Evolutionary conservation across 345 rosid species (phyloP), one percentile per base, ranked within the genome.

Genomic region (Mangifera indica): DNA sequence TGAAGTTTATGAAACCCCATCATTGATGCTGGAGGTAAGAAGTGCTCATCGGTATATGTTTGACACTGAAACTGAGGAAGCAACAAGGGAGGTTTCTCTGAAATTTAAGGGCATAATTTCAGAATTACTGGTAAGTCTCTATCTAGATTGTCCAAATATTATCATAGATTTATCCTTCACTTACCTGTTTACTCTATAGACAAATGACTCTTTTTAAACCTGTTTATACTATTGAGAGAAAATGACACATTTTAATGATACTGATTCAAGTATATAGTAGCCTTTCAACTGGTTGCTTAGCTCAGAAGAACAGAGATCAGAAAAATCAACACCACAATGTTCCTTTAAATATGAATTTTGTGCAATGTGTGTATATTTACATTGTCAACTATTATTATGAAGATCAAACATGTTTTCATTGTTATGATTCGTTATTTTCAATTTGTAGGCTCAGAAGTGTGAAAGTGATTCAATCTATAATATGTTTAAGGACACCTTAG

Each of bases 11-110:
- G 72, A 72, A 49, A 84, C 67, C 74, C 61, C 79, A 63, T 83
- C 80, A n/a, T 21, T 82, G 10, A 80, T 60, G 74, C 86, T 93
- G 63, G 79, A 81, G 69, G 81, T 84, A 21, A 79, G 87, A 81
- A 72, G 84, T 12, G 93, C 91, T 21, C 84, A 87, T 67, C 81
- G 91, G 48, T 89, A 70, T 69, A 77, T 80, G 72, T 87, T 87
- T 64, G 80, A 62, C 77, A 60, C 45, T 40, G 81, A 79, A 48
- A 57, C 14, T 37, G 89, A 90, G 61, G 80, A 63, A 62, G n/a
- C 64, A 51, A 21, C 79, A 1, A 81, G 69, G 56, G 92, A 86
- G 72, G 68, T 80, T 75, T 21, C 17, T 20, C 34, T 91, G 56
- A 83, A 81, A 63, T 79, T 89, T 76, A 84, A 83, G 76, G 83